Evolutionary conservation across 2,329 filamentous ascomycete species (phyloP).

Genomic region (Polychaeton citri): DNA sequence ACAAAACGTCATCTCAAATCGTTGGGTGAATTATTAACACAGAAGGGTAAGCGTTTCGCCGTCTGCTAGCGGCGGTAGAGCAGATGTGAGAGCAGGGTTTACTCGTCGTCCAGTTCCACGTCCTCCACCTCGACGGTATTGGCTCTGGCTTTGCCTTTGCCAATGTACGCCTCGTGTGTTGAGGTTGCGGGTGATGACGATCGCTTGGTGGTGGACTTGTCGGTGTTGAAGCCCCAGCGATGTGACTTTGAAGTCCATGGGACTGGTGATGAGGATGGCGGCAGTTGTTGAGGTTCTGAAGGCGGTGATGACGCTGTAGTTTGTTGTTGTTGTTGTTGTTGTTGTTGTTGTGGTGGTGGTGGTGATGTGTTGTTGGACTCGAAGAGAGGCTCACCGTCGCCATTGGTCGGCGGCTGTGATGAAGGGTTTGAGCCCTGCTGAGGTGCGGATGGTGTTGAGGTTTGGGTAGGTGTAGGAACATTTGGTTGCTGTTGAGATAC

Average conservation of each 20-base stretch:
- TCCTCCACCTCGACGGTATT: constrained; percentile 32
- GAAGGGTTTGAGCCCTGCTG: neutral
- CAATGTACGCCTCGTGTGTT: constrained; percentile 6
- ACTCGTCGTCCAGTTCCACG: no score
- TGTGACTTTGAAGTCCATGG: neutral
- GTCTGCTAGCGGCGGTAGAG: no score
- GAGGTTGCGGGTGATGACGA: neutral
- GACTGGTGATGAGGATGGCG: neutral
- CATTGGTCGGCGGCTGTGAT: constrained; percentile 11
- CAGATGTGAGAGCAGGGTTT: no score
- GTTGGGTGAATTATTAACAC: no score
- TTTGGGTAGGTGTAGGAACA: neutral
- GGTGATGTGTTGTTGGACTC: constrained; percentile 6
- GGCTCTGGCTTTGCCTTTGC: constrained; percentile 23
- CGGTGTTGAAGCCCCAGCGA: neutral
- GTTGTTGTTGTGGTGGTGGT: neutral
- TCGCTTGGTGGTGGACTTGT: neutral
- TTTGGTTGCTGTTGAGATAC: neutral
- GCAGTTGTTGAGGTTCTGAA: neutral
- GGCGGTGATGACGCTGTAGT: neutral
- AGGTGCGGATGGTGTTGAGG: neutral
- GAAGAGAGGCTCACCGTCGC: constrained; percentile 17
- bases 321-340: neutral
- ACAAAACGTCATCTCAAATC: no score
- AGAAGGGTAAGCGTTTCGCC: no score